Evolutionary conservation across 2,329 filamentous ascomycete genomes (phyloP).

Genomic region (Penicillium brasilianum): DNA sequence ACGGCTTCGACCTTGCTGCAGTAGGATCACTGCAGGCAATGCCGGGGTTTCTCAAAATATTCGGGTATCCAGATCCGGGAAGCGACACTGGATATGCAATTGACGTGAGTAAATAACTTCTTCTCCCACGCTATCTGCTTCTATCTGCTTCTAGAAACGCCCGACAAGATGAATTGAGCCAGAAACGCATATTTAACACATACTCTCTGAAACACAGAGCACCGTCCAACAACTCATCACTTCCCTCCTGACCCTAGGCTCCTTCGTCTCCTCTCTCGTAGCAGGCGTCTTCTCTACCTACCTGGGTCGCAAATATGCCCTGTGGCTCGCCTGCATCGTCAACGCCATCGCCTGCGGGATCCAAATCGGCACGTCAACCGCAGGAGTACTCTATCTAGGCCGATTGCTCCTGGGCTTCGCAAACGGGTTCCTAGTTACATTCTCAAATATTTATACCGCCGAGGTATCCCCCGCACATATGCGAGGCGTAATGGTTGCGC

Average conservation of each 20-base stretch:
- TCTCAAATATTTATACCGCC: slow-evolving; percentile 55
- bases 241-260: slow-evolving; percentile 58
- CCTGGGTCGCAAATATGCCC: slow-evolving; percentile 53
- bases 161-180: too few relatives aligned
- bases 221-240: slow-evolving; percentile 60
- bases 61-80: slow-evolving; percentile 54
- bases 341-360: slow-evolving; percentile 52
- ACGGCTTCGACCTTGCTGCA: slow-evolving; percentile 56
- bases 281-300: slow-evolving; percentile 55
- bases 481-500: slow-evolving; percentile 54
- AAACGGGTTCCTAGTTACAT: slow-evolving; percentile 54
- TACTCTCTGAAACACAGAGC: slow-evolving; percentile 34
- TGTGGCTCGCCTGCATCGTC: slow-evolving; percentile 57
- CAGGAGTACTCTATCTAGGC: slow-evolving; percentile 53
- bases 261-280: slow-evolving; percentile 56
- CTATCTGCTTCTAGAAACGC: not conserved
- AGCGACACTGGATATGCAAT: slow-evolving; percentile 31
- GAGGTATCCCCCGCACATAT: slow-evolving; percentile 56
- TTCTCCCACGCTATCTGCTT: not conserved
- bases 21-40: slow-evolving; percentile 56
- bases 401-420: slow-evolving; percentile 52
- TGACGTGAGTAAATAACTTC: slow-evolving; percentile 11
- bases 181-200: not conserved
- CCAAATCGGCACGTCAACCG: slow-evolving; percentile 50
- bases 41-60: slow-evolving; percentile 58